phyloP scores from a whole-genome alignment of 176 grass and related monocot species.

The Bolboschoenus planiculmis region DNA sequence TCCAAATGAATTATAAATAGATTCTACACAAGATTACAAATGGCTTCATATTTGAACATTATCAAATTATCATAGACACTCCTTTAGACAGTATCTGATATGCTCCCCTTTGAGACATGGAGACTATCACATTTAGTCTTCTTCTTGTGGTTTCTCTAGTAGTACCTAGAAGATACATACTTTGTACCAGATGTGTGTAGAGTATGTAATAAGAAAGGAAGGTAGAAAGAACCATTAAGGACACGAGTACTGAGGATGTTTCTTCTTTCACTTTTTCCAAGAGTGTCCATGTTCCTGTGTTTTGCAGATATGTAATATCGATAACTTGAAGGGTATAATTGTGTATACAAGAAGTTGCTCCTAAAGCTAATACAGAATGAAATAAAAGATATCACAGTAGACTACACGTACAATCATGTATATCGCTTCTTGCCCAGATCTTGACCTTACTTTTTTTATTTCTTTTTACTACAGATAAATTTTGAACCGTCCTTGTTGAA shows the following conservation, averaged over 20 bases:
- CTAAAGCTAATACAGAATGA: not conserved
- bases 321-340: too few relatives aligned
- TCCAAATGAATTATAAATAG: not conserved
- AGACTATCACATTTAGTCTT: not conserved
- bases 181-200: not conserved
- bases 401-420: not conserved
- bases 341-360: not conserved
- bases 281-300: not conserved
- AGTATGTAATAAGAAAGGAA: not conserved
- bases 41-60: not conserved
- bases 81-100: not conserved
- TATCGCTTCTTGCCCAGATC: not conserved
- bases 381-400: not conserved
- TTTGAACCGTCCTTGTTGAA: not conserved
- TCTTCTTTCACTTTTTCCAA: not conserved
- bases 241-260: not conserved
- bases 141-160: not conserved
- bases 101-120: not conserved
- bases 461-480: not conserved
- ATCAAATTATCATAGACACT: not conserved
- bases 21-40: not conserved
- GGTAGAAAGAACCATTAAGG: not conserved
- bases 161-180: not conserved
- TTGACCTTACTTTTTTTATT: not conserved
- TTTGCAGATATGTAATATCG: not conserved